A percentile compares a stretch with the other conserved stretches of the same genome.
phyloP scores from a whole-genome alignment of 106 monocot species.

The Triglochin maritima region DNA sequence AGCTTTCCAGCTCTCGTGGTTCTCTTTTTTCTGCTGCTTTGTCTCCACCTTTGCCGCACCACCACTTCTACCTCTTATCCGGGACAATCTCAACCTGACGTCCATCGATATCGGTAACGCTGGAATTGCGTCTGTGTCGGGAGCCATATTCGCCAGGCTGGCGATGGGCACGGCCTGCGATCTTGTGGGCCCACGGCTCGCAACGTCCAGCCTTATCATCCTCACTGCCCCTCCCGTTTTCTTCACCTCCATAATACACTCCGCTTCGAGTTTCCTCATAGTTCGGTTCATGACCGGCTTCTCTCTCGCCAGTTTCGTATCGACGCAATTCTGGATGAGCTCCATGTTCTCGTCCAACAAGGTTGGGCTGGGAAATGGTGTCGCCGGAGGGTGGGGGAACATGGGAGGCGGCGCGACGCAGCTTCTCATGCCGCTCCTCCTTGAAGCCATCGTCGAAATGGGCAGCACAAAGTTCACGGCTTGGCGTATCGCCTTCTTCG shows the following conservation, averaged over 20 bases:
- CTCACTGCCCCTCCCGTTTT: slow-evolving; percentile 59
- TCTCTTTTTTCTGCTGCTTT: slow-evolving; percentile 80
- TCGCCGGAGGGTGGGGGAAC: slow-evolving; percentile 88
- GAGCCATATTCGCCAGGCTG: slow-evolving; percentile 60
- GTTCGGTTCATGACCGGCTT: slow-evolving; percentile 74
- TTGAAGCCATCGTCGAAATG: slow-evolving; percentile 34
- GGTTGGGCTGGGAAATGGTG: slow-evolving; percentile 59
- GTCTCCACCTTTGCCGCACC: slow-evolving; percentile 77
- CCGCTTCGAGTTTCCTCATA: slow-evolving; percentile 37
- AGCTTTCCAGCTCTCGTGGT: slow-evolving; percentile 82
- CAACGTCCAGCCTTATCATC: slow-evolving; percentile 58
- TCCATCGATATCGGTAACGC: slow-evolving; percentile 66
- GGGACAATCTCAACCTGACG: slow-evolving; percentile 58
- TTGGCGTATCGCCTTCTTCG: slow-evolving; percentile 61
- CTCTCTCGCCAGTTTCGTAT: slow-evolving; percentile 76
- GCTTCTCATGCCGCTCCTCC: slow-evolving; percentile 64
- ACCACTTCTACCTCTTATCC: slow-evolving; percentile 74
- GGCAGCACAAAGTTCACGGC: slow-evolving; percentile 49
- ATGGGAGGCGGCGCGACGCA: slow-evolving; percentile 81
- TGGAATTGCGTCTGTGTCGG: slow-evolving; percentile 76
- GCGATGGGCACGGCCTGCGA: slow-evolving; percentile 71
- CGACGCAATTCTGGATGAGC: slow-evolving; percentile 93
- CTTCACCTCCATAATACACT: slow-evolving; percentile 48
- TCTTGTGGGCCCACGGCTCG: slow-evolving; percentile 57
- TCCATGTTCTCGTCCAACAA: slow-evolving; percentile 75